Base-by-base conservation (phyloP, 768 basidiomycete genomes). In the Collybia sp. region DNA sequence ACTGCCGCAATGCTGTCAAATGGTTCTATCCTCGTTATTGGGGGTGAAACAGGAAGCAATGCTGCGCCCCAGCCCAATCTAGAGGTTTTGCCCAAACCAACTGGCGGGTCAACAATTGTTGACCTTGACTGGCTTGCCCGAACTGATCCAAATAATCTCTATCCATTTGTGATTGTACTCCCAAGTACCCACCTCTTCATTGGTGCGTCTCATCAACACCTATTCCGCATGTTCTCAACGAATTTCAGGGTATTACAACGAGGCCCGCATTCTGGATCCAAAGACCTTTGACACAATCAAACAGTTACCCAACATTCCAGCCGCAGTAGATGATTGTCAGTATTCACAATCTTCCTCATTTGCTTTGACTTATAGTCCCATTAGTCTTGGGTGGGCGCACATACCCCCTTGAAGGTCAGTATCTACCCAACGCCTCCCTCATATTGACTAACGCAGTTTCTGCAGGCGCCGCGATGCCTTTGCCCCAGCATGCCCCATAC, bases 91-190 rank as follows among this genome's bases (percentile, higher is more conserved):
- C 88, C 88, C 1, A 80, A 69, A 20, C 82, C 83, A 8, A 58
- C 58, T 0, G 88, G 87, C 1, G 87, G 83, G 13, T 67, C 72
- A 43, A 88, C 85, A 0, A 66, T 69, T 9, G 46, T 84, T 43
- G 69, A 77, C 41, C 71, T 89, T 43, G 82, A 84, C 48, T 89
- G 79, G 68, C 67, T 90, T 30, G 58, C 68, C 30, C 73, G 85
- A 19, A 89, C 88, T 4, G 83, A 90, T 55, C 88, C 88, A 1
- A 80, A 86, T 56, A 89, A 89, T 54, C 61, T 91, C 41, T 91
- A 91, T 55, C 88, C 88, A 0, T 90, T 86, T 70, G 64, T 90
- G 30, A 61, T 83, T 44, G 72, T 88, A 6, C 73, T 91, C 12
- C 87, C 88, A 0, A 82, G 81, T 38, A 78, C 78, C 1, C 72